A percentile compares a stretch with the other conserved stretches of the same genome.
phyloP scores from a whole-genome alignment of 371 early-diverging fungal genomes.

The Parasitella parasitica region DNA sequence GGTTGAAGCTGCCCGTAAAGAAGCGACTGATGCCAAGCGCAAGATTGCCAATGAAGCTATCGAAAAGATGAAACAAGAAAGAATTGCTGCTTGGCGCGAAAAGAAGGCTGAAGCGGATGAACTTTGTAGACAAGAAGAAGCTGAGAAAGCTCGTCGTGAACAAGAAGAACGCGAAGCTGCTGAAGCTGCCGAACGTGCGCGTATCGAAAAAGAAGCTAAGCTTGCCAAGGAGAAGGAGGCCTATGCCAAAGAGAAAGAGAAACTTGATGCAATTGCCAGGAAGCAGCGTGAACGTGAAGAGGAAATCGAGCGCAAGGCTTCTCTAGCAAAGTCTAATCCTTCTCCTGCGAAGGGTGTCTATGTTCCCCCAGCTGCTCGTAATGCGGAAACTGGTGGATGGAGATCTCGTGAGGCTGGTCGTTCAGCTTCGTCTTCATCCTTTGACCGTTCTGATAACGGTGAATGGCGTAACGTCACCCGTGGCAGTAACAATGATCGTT shows the following conservation, averaged over 20 bases:
- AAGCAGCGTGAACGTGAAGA: slow-evolving; percentile 41
- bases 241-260: slow-evolving; percentile 26
- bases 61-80: slow-evolving; percentile 71
- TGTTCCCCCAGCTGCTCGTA: slow-evolving; percentile 7
- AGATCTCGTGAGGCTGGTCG: slow-evolving; percentile 3
- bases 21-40: slow-evolving; percentile 53
- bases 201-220: slow-evolving; percentile 31
- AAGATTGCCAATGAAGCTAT: slow-evolving; percentile 57
- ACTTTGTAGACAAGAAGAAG: slow-evolving; percentile 48
- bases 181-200: slow-evolving; percentile 35
- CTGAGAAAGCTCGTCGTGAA: slow-evolving; percentile 33
- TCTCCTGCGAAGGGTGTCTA: slow-evolving; percentile 3
- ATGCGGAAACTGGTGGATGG: slow-evolving; percentile 8
- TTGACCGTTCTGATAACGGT: background rate
- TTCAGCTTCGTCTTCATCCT: slow-evolving; percentile 3
- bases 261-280: slow-evolving; percentile 40
- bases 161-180: slow-evolving; percentile 19
- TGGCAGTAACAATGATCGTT: slow-evolving; percentile 1
- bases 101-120: slow-evolving; percentile 43
- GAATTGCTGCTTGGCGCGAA: slow-evolving; percentile 58
- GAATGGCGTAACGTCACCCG: background rate
- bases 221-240: slow-evolving; percentile 35
- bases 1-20: slow-evolving; percentile 57
- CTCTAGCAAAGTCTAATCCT: background rate
- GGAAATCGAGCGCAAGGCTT: slow-evolving; percentile 39